These are phyloP conservation scores for Eremothecium sinecaudum DNA, from an alignment of 1,139 yeast species.

Conservation along the genomic window DNA sequence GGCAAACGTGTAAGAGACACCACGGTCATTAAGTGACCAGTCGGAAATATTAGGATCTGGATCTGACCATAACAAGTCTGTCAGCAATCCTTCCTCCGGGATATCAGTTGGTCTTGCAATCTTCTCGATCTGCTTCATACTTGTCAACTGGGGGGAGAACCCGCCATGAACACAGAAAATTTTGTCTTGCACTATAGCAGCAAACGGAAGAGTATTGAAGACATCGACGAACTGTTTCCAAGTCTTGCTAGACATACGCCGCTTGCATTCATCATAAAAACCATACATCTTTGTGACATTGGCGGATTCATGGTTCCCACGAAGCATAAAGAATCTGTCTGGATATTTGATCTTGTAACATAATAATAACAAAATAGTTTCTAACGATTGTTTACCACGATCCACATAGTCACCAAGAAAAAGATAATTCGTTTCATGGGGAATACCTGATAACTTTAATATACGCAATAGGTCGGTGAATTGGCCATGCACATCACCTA, in stretches of 20 bases:
- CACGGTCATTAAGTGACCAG: conserved; percentile 82
- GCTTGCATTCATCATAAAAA: conserved; percentile 79
- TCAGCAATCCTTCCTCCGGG: conserved; percentile 72
- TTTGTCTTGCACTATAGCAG: conserved; percentile 76
- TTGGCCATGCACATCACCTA: conserved; percentile 85
- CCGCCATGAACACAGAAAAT: conserved; percentile 90
- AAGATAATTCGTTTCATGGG: conserved; percentile 68
- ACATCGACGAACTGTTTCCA: conserved; percentile 79
- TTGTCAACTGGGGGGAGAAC: conserved; percentile 62
- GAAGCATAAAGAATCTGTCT: conserved; percentile 68
- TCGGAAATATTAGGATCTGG: conserved; percentile 59
- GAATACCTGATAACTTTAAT: conserved; percentile 68
- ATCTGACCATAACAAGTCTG: conserved; percentile 83
- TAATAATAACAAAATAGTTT: conserved; percentile 60
- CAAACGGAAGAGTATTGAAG: conserved; percentile 76
- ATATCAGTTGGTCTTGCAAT: conserved; percentile 79
- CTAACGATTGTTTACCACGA: conserved; percentile 75
- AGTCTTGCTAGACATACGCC: conserved; percentile 54
- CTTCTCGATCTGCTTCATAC: conserved; percentile 56
- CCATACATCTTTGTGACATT: conserved; percentile 79
- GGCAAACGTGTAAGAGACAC: conserved; percentile 78
- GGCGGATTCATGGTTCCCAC: conserved; percentile 85
- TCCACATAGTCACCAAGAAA: conserved; percentile 83
- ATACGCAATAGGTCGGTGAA: conserved; percentile 66
- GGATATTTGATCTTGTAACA: conserved; percentile 77